Conservation (phyloP, 495 filamentous ascomycete species). For the Penicillium flavigenum region DNA sequence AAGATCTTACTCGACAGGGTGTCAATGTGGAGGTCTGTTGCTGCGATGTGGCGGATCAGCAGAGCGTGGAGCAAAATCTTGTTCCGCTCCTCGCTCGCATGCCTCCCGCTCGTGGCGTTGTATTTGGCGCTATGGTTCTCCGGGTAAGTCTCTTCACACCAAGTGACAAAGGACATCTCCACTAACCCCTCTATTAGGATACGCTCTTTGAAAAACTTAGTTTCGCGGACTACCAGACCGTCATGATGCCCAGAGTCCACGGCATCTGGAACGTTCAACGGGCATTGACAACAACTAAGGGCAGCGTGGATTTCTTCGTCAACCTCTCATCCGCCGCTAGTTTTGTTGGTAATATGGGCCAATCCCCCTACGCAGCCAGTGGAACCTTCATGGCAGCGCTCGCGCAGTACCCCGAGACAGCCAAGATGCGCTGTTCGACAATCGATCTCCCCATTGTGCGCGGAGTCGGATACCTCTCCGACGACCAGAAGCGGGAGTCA, state of each 20-base stretch:
- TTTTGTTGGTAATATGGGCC: constrained; percentile 43
- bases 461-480: constrained; percentile 42
- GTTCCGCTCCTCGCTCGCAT: constrained; percentile 15
- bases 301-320: constrained; percentile 52
- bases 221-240: constrained; percentile 39
- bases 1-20: constrained; percentile 36
- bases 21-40: constrained; percentile 28
- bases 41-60: constrained; percentile 27
- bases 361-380: constrained; percentile 45
- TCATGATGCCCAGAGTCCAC: constrained; percentile 46
- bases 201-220: constrained; percentile 48
- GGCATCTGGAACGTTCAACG: constrained; percentile 59
- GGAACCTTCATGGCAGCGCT: constrained; percentile 45
- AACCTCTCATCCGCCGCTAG: constrained; percentile 45
- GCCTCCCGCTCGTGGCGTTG: constrained; percentile 37
- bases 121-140: constrained; percentile 46
- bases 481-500: constrained; percentile 27
- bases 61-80: constrained; percentile 25
- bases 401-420: constrained; percentile 30
- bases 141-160: constrained; percentile 17
- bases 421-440: constrained; percentile 34
- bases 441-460: constrained; percentile 43
- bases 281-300: constrained; percentile 31
- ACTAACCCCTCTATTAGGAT: constrained; percentile 29
- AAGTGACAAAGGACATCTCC: background rate